Conservation (phyloP, 441 rosid species). For the Populus trichocarpa region DNA sequence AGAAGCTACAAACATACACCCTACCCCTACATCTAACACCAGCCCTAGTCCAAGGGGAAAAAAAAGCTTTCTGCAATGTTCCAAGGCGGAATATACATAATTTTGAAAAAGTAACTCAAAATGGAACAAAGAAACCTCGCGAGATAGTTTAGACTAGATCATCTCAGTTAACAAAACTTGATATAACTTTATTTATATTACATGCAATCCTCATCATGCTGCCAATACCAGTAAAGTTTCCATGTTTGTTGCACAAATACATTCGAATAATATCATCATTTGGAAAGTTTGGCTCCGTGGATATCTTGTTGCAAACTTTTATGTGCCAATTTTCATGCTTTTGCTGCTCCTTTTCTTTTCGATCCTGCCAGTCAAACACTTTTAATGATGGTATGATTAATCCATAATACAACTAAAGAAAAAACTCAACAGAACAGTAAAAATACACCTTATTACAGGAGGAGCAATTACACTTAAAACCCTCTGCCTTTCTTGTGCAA, state of each 20-base stretch:
- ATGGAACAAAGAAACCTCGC: not conserved
- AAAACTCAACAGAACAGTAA: not conserved
- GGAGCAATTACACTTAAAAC: conserved; percentile 65
- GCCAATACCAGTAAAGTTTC: conserved; percentile 42
- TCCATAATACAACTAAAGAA: not conserved
- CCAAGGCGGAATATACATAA: not conserved
- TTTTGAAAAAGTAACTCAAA: not conserved
- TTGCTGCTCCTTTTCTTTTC: conserved; percentile 53
- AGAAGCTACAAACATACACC: not conserved
- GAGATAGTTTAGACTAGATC: not conserved
- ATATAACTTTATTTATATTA: not conserved
- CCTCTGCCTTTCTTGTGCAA: conserved; percentile 54
- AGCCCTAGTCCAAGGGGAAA: not conserved
- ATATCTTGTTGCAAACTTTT: conserved; percentile 69
- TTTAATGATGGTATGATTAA: conserved; percentile 3
- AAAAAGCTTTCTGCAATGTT: not conserved
- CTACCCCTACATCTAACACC: not conserved
- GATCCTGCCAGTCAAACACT: conserved; percentile 35
- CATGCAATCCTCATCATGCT: not conserved
- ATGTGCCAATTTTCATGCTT: conserved; percentile 57
- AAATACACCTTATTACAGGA: conserved; percentile 50
- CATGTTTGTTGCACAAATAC: conserved; percentile 48
- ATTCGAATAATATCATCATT: conserved; percentile 60
- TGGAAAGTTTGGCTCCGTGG: conserved; percentile 54
- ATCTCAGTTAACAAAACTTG: not conserved